These are phyloP conservation scores for Phytophthora melonis DNA, from an alignment of 352 stramenopile species.

Conservation along the genomic window DNA sequence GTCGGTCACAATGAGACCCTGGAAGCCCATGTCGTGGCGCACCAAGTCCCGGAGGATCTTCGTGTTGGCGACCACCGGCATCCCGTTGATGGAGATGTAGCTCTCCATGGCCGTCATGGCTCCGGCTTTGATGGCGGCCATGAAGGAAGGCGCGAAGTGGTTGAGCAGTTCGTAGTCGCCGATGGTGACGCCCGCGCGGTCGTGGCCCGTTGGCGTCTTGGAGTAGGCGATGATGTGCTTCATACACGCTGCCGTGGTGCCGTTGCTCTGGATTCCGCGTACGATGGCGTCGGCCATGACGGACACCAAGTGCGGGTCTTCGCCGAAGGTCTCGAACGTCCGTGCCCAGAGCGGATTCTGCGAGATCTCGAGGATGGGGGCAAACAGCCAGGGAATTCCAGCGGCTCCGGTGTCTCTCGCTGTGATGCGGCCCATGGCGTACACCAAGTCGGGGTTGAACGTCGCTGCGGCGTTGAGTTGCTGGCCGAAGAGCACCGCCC, in stretches of 20 bases:
- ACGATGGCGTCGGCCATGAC: constrained; percentile 85
- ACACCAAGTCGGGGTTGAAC: constrained; percentile 85
- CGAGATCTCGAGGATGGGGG: constrained; percentile 87
- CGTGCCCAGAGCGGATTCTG: constrained; percentile 90
- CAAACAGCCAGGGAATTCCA: constrained; percentile 94
- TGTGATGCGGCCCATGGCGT: constrained; percentile 73
- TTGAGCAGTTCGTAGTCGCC: constrained; percentile 86
- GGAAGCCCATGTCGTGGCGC: constrained; percentile 86
- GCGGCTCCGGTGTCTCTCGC: constrained; percentile 86
- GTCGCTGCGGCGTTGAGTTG: constrained; percentile 90
- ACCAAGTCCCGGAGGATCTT: constrained; percentile 87
- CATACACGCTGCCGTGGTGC: constrained; percentile 82
- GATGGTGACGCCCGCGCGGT: constrained; percentile 79
- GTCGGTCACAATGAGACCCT: constrained; percentile 93
- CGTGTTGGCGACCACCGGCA: constrained; percentile 91
- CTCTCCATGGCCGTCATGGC: constrained; percentile 93
- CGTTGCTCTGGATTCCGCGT: constrained; percentile 81
- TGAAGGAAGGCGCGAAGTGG: constrained; percentile 86
- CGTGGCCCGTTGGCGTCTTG: constrained; percentile 82
- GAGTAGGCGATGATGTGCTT: constrained; percentile 93
- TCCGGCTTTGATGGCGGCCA: constrained; percentile 82
- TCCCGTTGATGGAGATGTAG: constrained; percentile 93
- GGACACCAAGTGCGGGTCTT: constrained; percentile 89
- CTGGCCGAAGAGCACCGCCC: constrained; percentile 88
- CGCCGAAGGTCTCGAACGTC: constrained; percentile 95